phyloP scores from a whole-genome alignment of 2,329 filamentous ascomycete genomes.

The Coniella vitis region DNA sequence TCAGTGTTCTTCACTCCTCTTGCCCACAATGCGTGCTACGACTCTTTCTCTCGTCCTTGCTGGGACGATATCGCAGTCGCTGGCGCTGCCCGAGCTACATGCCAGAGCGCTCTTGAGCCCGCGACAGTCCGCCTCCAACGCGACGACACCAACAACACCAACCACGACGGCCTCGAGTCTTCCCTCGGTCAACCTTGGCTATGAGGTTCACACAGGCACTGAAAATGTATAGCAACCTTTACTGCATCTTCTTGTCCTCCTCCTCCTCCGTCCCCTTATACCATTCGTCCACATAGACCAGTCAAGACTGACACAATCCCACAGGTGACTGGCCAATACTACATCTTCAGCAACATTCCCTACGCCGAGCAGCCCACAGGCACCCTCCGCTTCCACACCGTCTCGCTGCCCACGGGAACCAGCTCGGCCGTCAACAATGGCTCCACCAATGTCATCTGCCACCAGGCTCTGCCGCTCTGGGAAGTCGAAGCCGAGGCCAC shows the following conservation, averaged over 20 bases:
- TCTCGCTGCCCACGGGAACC: conserved; percentile 21
- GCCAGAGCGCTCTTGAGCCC: too few species aligned
- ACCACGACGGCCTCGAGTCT: too few species aligned
- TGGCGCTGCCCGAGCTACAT: conserved; percentile 1
- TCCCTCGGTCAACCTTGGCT: conserved; percentile 23
- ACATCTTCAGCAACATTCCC: conserved; percentile 32
- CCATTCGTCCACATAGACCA: too few species aligned
- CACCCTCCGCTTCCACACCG: conserved; percentile 28
- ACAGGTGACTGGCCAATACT: conserved; percentile 27
- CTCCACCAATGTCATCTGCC: conserved; percentile 18
- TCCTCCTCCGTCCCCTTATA: too few species aligned
- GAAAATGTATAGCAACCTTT: too few species aligned
- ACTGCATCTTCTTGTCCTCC: too few species aligned
- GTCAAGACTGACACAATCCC: too few species aligned
- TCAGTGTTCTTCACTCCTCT: too few species aligned
- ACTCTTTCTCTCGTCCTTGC: too few species aligned
- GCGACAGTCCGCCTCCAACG: too few species aligned
- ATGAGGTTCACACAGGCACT: conserved; percentile 21
- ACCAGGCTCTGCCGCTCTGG: conserved; percentile 26
- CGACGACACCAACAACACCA: too few species aligned
- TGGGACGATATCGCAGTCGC: background rate
- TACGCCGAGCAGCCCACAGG: conserved; percentile 30
- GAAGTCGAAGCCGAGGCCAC: conserved; percentile 18
- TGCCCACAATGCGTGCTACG: too few species aligned
- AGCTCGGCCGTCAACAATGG: conserved; percentile 22